These are phyloP conservation scores for Lentinula guzmanii DNA, from an alignment of 768 basidiomycete genomes.

Conservation along the genomic window DNA sequence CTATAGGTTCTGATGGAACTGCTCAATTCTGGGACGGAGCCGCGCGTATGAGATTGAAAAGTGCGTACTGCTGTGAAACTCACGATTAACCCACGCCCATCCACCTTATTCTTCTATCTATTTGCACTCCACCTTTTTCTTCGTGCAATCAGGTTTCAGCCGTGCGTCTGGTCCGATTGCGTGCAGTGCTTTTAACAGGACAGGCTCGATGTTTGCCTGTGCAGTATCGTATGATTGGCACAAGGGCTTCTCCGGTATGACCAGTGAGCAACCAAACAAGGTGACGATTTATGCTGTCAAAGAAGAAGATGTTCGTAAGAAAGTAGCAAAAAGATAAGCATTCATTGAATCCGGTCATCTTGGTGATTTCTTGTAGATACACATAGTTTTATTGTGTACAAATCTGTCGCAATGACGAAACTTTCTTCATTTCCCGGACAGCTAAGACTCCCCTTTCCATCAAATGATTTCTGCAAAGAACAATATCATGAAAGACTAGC, in stretches of 20 bases:
- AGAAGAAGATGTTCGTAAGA: slow-evolving; percentile 63
- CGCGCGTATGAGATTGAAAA: slow-evolving; percentile 84
- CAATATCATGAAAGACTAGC: no score
- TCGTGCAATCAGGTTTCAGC: slow-evolving; percentile 53
- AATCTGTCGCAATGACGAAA: no score
- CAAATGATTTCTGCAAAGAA: no score
- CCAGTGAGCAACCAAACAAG: slow-evolving; percentile 64
- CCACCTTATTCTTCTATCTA: not conserved
- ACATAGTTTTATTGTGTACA: no score
- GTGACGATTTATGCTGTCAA: slow-evolving; percentile 80
- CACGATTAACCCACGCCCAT: not conserved
- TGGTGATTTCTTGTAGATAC: no score
- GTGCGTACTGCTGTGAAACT: slow-evolving; percentile 31
- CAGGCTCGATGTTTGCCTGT: slow-evolving; percentile 86
- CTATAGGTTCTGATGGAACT: slow-evolving; percentile 70
- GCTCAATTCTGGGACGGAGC: slow-evolving; percentile 96
- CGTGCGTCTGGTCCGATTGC: slow-evolving; percentile 69
- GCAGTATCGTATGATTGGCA: slow-evolving; percentile 93
- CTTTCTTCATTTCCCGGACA: no score
- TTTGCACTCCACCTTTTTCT: not conserved
- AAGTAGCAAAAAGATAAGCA: slow-evolving; percentile 36
- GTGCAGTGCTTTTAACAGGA: slow-evolving; percentile 76
- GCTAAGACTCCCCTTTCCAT: no score
- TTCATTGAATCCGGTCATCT: no score
- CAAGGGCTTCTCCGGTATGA: slow-evolving; percentile 87